phyloP scores from a whole-genome alignment of 2,329 filamentous ascomycete genomes.

The Gremmenia infestans region DNA sequence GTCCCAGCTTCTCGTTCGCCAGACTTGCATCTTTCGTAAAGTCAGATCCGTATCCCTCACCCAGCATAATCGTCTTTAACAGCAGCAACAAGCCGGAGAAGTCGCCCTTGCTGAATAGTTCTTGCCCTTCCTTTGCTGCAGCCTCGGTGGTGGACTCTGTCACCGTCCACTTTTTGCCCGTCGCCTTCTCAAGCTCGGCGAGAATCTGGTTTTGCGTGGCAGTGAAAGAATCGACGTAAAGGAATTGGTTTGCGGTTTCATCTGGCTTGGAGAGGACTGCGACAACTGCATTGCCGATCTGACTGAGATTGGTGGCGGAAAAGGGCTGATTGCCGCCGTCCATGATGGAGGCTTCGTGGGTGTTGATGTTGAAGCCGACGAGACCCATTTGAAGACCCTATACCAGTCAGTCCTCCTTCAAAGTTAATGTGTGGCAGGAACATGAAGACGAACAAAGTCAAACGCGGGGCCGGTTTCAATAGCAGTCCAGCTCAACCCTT shows the following conservation, averaged over 20 bases:
- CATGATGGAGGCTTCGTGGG: slow-evolving; percentile 29
- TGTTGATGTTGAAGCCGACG: slow-evolving; percentile 32
- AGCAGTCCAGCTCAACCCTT: slow-evolving; percentile 30
- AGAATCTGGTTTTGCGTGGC: slow-evolving; percentile 33
- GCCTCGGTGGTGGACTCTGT: slow-evolving; percentile 18
- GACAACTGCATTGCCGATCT: slow-evolving; percentile 31
- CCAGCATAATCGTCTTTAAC: slow-evolving; percentile 6
- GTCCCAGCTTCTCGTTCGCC: slow-evolving; percentile 12
- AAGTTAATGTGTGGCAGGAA: slow-evolving; percentile 22
- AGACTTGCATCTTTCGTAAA: slow-evolving; percentile 7
- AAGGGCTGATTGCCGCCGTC: slow-evolving; percentile 29
- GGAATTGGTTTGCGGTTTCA: slow-evolving; percentile 30
- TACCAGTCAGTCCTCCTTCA: slow-evolving; percentile 3
- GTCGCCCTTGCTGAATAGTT: slow-evolving; percentile 6
- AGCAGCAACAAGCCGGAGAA: slow-evolving; percentile 8
- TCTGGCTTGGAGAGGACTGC: slow-evolving; percentile 32
- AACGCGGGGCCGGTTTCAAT: slow-evolving; percentile 26
- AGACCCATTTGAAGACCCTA: slow-evolving; percentile 28
- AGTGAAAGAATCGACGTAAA: slow-evolving; percentile 31
- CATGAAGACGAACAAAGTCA: slow-evolving; percentile 14
- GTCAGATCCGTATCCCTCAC: slow-evolving; percentile 11
- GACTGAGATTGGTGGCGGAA: slow-evolving; percentile 29
- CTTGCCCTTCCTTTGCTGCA: not conserved
- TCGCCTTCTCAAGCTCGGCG: slow-evolving; percentile 27
- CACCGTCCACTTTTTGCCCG: slow-evolving; percentile 29